Evolutionary conservation across 441 rosid species (phyloP).

Genomic region (Raphanus hybrid): DNA sequence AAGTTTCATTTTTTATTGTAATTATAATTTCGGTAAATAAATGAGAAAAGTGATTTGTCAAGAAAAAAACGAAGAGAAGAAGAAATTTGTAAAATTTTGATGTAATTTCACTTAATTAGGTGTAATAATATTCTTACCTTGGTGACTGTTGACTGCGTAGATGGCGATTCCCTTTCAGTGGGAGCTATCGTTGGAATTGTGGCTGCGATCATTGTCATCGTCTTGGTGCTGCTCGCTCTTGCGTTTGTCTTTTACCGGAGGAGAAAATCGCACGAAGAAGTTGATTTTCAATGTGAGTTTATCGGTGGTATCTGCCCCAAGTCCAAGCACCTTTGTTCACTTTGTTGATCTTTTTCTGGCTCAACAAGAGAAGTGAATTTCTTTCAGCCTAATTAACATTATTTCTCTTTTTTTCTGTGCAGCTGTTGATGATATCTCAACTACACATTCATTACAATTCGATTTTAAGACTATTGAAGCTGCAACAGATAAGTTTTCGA

Average conservation of each 20-base stretch:
- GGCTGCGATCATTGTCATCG: not conserved
- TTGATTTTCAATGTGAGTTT: conserved; percentile 1
- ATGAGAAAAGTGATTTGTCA: not conserved
- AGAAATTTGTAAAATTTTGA: not conserved
- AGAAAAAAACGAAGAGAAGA: not conserved
- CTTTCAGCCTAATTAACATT: not conserved
- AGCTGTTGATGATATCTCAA: not conserved
- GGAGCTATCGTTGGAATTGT: conserved; percentile 2
- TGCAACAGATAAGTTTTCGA: conserved; percentile 50
- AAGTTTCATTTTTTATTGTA: not conserved
- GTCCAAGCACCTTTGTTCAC: not conserved
- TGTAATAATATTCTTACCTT: not conserved
- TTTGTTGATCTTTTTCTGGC: not conserved
- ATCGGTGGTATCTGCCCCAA: not conserved
- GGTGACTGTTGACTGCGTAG: not conserved
- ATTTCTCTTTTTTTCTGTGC: not conserved
- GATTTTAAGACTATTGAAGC: conserved; percentile 46
- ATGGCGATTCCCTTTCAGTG: conserved; percentile 9
- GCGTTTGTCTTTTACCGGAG: not conserved
- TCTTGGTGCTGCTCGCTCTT: conserved; percentile 8
- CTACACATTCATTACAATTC: conserved; percentile 34
- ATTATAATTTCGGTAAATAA: not conserved
- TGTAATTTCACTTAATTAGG: not conserved
- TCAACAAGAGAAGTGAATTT: not conserved
- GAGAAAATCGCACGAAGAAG: not conserved